Percentiles rank a stretch among this genome's conserved stretches.
These are phyloP conservation scores for Caloboletus firmus DNA, from an alignment of 1,284 basidiomycete genomes.

Conservation along the genomic window DNA sequence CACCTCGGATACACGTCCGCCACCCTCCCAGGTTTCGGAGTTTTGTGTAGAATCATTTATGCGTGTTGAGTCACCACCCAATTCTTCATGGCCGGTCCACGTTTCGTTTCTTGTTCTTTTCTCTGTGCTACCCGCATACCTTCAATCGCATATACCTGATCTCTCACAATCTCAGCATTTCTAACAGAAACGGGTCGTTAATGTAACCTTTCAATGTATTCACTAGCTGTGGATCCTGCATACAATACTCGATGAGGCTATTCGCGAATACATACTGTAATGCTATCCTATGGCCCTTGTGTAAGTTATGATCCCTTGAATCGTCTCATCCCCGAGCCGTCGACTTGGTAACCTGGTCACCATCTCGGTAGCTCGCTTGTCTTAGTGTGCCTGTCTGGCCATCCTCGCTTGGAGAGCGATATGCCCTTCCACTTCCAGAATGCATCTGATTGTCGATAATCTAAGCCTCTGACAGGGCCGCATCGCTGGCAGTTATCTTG, in stretches of 20 bases:
- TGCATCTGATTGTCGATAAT: slow-evolving; percentile 6
- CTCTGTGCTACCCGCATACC: slow-evolving; percentile 10
- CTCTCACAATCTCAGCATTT: slow-evolving; percentile 23
- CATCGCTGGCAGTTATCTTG: not conserved
- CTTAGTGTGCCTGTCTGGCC: not conserved
- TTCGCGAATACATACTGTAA: slow-evolving; percentile 6
- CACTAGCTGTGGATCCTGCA: slow-evolving; percentile 22
- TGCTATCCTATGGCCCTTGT: not conserved
- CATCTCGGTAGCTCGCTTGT: slow-evolving; percentile 1
- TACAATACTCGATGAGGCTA: slow-evolving; percentile 24
- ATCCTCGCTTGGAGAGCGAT: not conserved
- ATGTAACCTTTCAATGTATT: slow-evolving; percentile 31
- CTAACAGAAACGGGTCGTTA: slow-evolving; percentile 30
- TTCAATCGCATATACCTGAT: slow-evolving; percentile 28
- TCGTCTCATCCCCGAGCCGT: not conserved
- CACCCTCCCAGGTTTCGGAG: slow-evolving; percentile 5
- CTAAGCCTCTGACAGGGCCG: not conserved
- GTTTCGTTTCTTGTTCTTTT: not conserved
- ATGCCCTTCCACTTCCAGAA: not conserved
- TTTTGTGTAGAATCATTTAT: slow-evolving; percentile 1
- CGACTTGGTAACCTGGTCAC: slow-evolving; percentile 3
- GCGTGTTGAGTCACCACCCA: slow-evolving; percentile 12
- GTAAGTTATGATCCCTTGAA: not conserved
- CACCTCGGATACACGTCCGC: slow-evolving; percentile 8
- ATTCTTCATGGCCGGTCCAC: slow-evolving; percentile 24